Conservation (phyloP, 164 flowering plant species). For the Nymphaea colorata region DNA sequence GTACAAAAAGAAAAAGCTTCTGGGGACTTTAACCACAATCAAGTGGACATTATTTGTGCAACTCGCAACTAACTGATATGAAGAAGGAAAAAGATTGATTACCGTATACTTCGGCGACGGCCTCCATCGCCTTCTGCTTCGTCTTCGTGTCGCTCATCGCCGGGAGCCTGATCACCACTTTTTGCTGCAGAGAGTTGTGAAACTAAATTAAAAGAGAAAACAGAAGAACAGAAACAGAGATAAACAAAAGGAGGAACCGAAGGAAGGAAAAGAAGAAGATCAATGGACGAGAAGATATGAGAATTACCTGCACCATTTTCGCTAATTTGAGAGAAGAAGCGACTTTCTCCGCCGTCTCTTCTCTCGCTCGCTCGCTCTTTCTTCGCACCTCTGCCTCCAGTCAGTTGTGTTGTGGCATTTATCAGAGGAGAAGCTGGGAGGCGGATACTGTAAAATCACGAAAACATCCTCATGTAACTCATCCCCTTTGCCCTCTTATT, state of each 20-base stretch:
- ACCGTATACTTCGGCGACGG: slow-evolving; percentile 88
- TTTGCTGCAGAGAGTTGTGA: slow-evolving; percentile 25
- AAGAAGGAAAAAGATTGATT: background rate
- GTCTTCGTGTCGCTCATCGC: slow-evolving; percentile 91
- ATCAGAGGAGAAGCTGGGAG: too few relatives aligned
- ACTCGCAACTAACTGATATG: background rate
- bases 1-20: background rate
- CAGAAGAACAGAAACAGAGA: too few relatives aligned
- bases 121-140: slow-evolving; percentile 88
- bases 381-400: too few relatives aligned
- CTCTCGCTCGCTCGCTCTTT: too few relatives aligned
- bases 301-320: background rate
- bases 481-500: too few relatives aligned
- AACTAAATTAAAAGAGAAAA: too few relatives aligned
- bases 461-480: too few relatives aligned
- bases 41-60: background rate
- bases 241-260: background rate
- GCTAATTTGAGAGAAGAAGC: too few relatives aligned
- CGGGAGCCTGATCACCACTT: slow-evolving; percentile 68
- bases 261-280: background rate
- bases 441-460: too few relatives aligned
- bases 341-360: too few relatives aligned
- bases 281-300: background rate
- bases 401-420: too few relatives aligned
- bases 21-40: background rate